phyloP scores from a whole-genome alignment of 2,329 filamentous ascomycete species.

The Ophiognomonia clavigignenti-juglandacearum region DNA sequence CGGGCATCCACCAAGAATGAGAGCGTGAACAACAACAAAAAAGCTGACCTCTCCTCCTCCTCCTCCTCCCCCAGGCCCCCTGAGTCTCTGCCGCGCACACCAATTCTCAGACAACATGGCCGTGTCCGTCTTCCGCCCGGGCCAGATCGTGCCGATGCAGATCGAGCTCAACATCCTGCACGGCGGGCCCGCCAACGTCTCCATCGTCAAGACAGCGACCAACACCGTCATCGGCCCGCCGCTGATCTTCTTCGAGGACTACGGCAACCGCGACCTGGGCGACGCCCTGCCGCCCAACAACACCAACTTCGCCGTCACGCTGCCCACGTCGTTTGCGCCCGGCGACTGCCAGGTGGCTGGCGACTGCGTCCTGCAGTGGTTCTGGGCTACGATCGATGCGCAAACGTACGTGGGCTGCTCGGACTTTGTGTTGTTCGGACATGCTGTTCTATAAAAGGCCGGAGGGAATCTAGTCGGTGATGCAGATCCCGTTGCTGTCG shows the following conservation, averaged over 20 bases:
- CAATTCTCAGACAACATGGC: conserved; percentile 6
- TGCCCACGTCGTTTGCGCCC: conserved; percentile 1
- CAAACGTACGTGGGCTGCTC: conserved; percentile 10
- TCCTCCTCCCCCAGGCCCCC: not conserved
- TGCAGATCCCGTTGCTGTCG: too few species aligned
- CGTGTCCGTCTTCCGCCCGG: conserved; percentile 4
- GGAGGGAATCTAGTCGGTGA: too few species aligned
- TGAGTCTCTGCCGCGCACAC: conserved; percentile 7
- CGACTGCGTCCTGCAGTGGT: conserved; percentile 8
- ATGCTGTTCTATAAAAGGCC: not conserved
- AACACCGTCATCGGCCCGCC: conserved; percentile 3
- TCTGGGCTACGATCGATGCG: conserved; percentile 5
- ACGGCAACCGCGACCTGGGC: conserved; percentile 4
- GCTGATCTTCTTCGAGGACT: conserved; percentile 4
- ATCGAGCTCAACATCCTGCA: conserved; percentile 3
- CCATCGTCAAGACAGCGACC: conserved; percentile 4
- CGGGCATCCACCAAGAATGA: not conserved
- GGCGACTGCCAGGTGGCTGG: conserved; percentile 2
- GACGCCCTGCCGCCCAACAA: conserved; percentile 4
- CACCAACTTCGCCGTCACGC: conserved; percentile 6
- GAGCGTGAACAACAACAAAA: not conserved
- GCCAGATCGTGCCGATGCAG: conserved; percentile 9
- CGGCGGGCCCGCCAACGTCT: conserved; percentile 7
- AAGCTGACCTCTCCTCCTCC: too few species aligned
- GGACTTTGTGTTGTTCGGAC: conserved; percentile 5